A percentile compares a stretch with the other conserved stretches of the same genome.
These are phyloP conservation scores for Alternaria triticimaculans DNA, from an alignment of 2,329 filamentous ascomycete species.

Conservation along the genomic window DNA sequence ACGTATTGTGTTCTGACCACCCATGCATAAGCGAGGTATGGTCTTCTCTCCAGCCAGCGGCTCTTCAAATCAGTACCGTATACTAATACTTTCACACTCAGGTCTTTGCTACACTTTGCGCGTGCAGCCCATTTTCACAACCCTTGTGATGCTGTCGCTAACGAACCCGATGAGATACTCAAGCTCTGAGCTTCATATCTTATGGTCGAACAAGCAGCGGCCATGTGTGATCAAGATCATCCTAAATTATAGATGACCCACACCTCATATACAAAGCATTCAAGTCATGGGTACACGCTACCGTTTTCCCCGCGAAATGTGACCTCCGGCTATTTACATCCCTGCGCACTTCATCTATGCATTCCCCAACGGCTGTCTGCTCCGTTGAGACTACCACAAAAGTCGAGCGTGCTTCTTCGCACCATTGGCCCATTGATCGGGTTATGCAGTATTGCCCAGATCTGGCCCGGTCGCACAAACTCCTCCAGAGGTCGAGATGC, in stretches of 20 bases:
- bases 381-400: slow-evolving; percentile 23
- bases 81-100: background rate
- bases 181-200: slow-evolving; percentile 6
- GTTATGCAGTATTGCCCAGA: slow-evolving; percentile 4
- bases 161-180: background rate
- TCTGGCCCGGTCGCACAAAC: slow-evolving; percentile 16
- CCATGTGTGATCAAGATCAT: background rate
- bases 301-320: slow-evolving; percentile 20
- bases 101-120: background rate
- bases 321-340: slow-evolving; percentile 33
- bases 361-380: slow-evolving; percentile 22
- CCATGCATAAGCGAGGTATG: background rate
- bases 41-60: background rate
- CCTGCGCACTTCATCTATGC: slow-evolving; percentile 34
- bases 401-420: background rate
- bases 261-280: slow-evolving; percentile 19
- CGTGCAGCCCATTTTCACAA: background rate
- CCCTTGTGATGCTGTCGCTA: background rate
- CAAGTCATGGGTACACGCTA: slow-evolving; percentile 20
- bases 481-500: slow-evolving; percentile 21
- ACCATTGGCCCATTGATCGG: slow-evolving; percentile 1
- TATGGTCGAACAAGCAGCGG: slow-evolving; percentile 15
- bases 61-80: background rate
- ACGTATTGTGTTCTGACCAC: background rate
- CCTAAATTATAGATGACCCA: slow-evolving; percentile 10